phyloP scores from a whole-genome alignment of 2,329 filamentous ascomycete genomes.

The Penicillium olsonii region DNA sequence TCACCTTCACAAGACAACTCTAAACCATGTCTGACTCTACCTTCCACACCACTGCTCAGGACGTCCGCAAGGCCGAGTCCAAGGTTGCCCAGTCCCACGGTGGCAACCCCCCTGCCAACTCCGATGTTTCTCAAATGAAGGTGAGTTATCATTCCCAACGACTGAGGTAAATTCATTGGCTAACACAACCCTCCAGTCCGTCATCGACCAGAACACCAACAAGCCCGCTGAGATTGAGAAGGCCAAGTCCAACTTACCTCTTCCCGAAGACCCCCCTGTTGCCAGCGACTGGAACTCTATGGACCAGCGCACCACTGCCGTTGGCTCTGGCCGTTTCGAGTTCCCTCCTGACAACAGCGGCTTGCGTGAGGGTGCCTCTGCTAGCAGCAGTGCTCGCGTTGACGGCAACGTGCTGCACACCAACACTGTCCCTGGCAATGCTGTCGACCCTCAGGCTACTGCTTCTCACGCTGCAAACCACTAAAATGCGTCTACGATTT shows the following conservation, averaged over 20 bases:
- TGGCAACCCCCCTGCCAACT: constrained; percentile 47
- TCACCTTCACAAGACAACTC: background rate
- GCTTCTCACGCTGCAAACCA: constrained; percentile 62
- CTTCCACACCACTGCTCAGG: constrained; percentile 52
- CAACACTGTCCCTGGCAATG: constrained; percentile 44
- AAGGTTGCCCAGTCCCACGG: constrained; percentile 40
- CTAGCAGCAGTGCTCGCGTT: constrained; percentile 53
- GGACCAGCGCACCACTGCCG: constrained; percentile 68
- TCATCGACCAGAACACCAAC: constrained; percentile 44
- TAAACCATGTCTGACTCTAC: constrained; percentile 41
- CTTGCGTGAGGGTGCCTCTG: constrained; percentile 62
- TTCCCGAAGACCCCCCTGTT: constrained; percentile 75
- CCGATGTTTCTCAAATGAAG: constrained; percentile 50
- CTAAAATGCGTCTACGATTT: constrained; percentile 38
- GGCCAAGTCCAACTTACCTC: constrained; percentile 71
- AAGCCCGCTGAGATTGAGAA: constrained; percentile 69
- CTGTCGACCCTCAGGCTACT: constrained; percentile 63
- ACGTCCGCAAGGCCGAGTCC: constrained; percentile 52
- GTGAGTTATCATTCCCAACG: constrained; percentile 29
- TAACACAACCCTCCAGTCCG: constrained; percentile 28
- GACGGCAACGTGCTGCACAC: constrained; percentile 57
- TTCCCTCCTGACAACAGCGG: constrained; percentile 54
- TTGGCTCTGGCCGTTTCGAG: constrained; percentile 63
- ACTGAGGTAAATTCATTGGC: too few species aligned
- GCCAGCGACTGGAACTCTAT: constrained; percentile 77